Conservation (phyloP, 345 rosid species). For the Eutrema yunnanense region DNA sequence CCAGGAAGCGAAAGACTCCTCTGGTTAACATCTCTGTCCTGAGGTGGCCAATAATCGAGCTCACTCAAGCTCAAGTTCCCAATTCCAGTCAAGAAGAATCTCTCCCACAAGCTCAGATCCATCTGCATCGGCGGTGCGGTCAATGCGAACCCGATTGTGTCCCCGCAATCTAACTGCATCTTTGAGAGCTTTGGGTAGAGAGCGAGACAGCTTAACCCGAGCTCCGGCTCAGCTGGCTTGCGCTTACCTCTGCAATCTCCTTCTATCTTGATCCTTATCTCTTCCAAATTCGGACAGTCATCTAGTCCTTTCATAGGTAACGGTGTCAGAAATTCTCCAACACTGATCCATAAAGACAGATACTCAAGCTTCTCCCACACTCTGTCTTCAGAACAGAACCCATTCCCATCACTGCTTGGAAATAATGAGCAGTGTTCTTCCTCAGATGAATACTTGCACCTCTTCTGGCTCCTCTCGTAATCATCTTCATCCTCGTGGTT, state of each 20-base stretch:
- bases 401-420: constrained; percentile 25
- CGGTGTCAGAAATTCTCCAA: constrained; percentile 59
- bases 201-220: constrained; percentile 62
- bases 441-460: constrained; percentile 38
- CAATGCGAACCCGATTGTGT: constrained; percentile 55
- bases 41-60: constrained; percentile 93
- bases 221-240: constrained; percentile 45
- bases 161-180: constrained; percentile 76
- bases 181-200: constrained; percentile 58
- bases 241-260: constrained; percentile 75
- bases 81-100: constrained; percentile 69
- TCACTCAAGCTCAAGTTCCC: constrained; percentile 52
- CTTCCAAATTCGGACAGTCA: constrained; percentile 79
- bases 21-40: constrained; percentile 79
- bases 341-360: constrained; percentile 77
- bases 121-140: constrained; percentile 82
- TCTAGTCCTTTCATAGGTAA: constrained; percentile 49
- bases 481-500: constrained; percentile 3
- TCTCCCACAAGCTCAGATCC: constrained; percentile 91
- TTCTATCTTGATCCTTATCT: constrained; percentile 66
- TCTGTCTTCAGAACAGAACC: constrained; percentile 35
- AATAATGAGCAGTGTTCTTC: constrained; percentile 11
- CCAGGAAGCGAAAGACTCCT: constrained; percentile 73
- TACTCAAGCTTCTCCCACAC: constrained; percentile 62
- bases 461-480: constrained; percentile 34